Evolutionary conservation across 106 monocot genomes (phyloP).

Genomic region (Dendrobium huoshanense): DNA sequence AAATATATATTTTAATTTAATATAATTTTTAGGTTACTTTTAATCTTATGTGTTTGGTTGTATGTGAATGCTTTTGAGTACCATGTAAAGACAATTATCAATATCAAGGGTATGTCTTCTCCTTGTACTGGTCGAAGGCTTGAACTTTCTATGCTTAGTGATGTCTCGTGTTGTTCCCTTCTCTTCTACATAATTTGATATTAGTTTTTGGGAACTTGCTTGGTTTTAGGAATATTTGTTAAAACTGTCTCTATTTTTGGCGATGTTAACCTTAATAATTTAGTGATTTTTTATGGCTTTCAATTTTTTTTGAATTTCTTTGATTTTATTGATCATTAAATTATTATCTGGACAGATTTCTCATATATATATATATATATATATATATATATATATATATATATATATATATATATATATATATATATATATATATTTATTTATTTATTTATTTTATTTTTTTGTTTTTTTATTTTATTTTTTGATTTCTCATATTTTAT

Average conservation of each 20-base stretch:
- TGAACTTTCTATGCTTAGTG: too few species aligned
- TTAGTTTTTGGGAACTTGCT: too few species aligned
- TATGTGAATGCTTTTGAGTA: neutral
- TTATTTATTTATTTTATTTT: too few species aligned
- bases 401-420: too few species aligned
- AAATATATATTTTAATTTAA: neutral
- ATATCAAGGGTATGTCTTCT: neutral
- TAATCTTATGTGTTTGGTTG: neutral
- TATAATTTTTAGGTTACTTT: neutral
- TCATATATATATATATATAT: too few species aligned
- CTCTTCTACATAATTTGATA: too few species aligned
- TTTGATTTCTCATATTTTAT: neutral
- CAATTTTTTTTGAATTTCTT: neutral
- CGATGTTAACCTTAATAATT: neutral
- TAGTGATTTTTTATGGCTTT: neutral
- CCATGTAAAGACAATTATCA: neutral
- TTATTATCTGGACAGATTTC: neutral
- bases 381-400: too few species aligned
- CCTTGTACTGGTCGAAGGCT: neutral
- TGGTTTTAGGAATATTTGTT: too few species aligned
- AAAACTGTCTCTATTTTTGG: neutral
- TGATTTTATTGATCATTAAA: neutral
- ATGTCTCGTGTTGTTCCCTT: too few species aligned
- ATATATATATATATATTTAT: too few species aligned
- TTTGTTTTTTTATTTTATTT: too few species aligned